Base-by-base conservation (phyloP, 2,329 filamentous ascomycete species). In the Botrytis squamosa region DNA sequence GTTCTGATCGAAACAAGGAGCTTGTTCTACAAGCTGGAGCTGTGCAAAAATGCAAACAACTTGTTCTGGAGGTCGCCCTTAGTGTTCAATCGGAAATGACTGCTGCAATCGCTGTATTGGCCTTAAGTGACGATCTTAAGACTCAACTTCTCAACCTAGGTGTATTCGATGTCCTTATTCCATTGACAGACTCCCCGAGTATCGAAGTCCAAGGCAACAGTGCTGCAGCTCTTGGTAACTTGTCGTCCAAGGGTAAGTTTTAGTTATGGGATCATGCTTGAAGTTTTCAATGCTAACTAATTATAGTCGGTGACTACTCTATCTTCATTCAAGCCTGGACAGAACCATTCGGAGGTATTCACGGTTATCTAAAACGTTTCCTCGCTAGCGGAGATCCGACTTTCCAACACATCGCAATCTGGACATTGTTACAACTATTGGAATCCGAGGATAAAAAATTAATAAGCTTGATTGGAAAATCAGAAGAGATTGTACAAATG, bases 41-140 rank as follows among this genome's bases (percentile, higher is more conserved):
- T 2, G 96, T 99, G 57, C 94, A 98, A 82, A 98, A 98, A 83
- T 99, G 96, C 90, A 98, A 98, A 84, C 94, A 98, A 81, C 87
- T 99, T 70, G 95, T 99, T 38, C 86, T 99, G 29, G 92, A 97
- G 73, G 96, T 98, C 4, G 94, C 96, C 0, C 88, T 98, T 67
- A 95, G 93, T 57, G 96, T 99, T 3, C 96, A 99, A 82, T 98
- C 95, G 2, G 96, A 99, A 83, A 99, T 99, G 96, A 99, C 96
- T 7, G 96, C 96, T n/a, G 96, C 96, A 1, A 98, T 99, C 83
- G 96, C 96, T 55, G 96, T 99, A 22, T 87, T 99, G 76, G 96
- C 96, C 29, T 85, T 99, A 70, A 98, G 95, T 79, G 96, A 99
- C 80, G 96, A 99, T 76, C 88, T 99, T 74, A 99, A 99, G 84